A percentile compares a stretch with the other conserved stretches of the same genome.
phyloP scores from a whole-genome alignment of 805 yeast species.

The Candida quercuum region DNA sequence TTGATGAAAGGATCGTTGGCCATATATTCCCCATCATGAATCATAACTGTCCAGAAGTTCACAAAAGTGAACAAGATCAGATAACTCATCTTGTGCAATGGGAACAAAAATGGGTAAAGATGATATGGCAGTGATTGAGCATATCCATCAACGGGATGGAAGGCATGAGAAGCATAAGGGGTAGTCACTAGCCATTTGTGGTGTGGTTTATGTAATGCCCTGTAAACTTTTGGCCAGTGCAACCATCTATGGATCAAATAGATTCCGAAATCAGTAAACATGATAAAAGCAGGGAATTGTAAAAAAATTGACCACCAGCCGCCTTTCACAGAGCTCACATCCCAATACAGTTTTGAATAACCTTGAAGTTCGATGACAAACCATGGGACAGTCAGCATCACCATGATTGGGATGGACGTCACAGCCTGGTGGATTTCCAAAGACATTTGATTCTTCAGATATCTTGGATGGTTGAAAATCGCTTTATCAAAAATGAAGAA shows the following conservation, averaged over 20 bases:
- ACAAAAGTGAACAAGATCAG: conserved; percentile 81
- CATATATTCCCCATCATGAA: conserved; percentile 95
- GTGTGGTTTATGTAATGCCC: conserved; percentile 88
- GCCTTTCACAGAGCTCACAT: conserved; percentile 56
- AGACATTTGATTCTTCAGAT: conserved; percentile 86
- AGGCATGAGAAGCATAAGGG: conserved; percentile 97
- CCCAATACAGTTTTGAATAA: conserved; percentile 70
- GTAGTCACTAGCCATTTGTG: conserved; percentile 99
- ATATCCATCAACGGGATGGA: conserved; percentile 98
- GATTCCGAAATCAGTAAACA: conserved; percentile 93
- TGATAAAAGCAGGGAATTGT: conserved; percentile 74
- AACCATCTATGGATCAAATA: conserved; percentile 88
- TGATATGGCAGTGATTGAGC: conserved; percentile 92
- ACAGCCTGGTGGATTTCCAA: conserved; percentile 77
- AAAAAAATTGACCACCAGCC: conserved; percentile 58
- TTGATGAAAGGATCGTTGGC: conserved; percentile 91
- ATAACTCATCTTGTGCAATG: conserved; percentile 83
- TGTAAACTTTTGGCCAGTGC: conserved; percentile 90
- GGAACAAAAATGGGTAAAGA: conserved; percentile 85
- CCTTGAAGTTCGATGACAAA: conserved; percentile 82
- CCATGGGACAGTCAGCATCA: conserved; percentile 83
- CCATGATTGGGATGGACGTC: conserved; percentile 87
- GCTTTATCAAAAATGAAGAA: conserved; percentile 76
- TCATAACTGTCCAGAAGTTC: conserved; percentile 97
- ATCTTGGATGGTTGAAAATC: conserved; percentile 93